Evolutionary conservation across 2,329 filamentous ascomycete genomes (phyloP).

Genomic region (Tympanopsis confertula): DNA sequence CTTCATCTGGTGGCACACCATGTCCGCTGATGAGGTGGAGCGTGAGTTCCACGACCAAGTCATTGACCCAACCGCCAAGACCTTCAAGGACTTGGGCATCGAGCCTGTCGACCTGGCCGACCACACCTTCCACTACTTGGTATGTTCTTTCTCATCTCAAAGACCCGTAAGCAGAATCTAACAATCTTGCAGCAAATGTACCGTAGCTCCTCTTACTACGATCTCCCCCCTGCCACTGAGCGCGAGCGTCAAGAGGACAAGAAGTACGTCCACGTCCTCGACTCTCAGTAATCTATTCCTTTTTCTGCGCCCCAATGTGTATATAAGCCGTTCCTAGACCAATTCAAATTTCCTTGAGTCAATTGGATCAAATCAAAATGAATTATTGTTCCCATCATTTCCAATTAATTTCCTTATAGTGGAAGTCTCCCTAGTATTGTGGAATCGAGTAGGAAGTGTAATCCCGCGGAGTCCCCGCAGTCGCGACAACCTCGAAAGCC

Average conservation of each 20-base stretch:
- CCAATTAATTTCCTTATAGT: too few species aligned
- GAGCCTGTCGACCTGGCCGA: slow-evolving; percentile 76
- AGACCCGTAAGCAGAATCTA: slow-evolving; percentile 14
- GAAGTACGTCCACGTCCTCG: slow-evolving; percentile 90
- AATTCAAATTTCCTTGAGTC: slow-evolving; percentile 1
- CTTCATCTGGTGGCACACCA: slow-evolving; percentile 76
- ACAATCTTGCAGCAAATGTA: slow-evolving; percentile 61
- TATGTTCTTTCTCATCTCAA: slow-evolving; percentile 33
- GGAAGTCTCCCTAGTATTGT: too few species aligned
- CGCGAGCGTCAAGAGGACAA: slow-evolving; percentile 88
- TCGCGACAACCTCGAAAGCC: neutral
- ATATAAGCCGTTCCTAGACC: slow-evolving; percentile 1
- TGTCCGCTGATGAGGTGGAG: slow-evolving; percentile 77
- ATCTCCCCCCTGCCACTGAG: slow-evolving; percentile 87
- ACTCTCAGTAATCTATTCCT: slow-evolving; percentile 56
- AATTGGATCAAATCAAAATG: neutral
- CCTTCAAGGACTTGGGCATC: slow-evolving; percentile 85
- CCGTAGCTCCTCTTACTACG: slow-evolving; percentile 79
- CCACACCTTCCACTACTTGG: slow-evolving; percentile 87
- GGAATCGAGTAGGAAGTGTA: too few species aligned
- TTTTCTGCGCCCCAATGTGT: neutral
- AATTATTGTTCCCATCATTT: too few species aligned
- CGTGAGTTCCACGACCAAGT: slow-evolving; percentile 85
- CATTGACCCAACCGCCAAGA: slow-evolving; percentile 86
- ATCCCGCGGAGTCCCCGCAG: too few species aligned